These are phyloP conservation scores for Penicillium waksmanii DNA, from an alignment of 495 filamentous ascomycete genomes.

Conservation along the genomic window DNA sequence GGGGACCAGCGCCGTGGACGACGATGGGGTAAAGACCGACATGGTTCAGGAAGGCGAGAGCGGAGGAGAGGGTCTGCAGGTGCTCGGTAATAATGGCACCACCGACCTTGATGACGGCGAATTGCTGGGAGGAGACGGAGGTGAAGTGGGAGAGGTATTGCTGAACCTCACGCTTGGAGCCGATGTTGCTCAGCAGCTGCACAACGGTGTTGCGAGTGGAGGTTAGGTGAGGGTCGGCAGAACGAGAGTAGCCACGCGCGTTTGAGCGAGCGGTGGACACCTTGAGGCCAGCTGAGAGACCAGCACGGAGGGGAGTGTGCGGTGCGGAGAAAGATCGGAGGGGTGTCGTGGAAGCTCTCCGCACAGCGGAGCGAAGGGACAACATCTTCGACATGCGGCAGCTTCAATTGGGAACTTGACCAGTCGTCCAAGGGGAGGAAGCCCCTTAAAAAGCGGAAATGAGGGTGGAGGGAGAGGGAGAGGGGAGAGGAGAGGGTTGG, in stretches of 20 bases:
- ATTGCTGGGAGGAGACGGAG: constrained; percentile 95
- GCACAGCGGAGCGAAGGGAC: constrained; percentile 55
- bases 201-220: constrained; percentile 87
- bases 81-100: constrained; percentile 97
- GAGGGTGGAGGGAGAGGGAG: constrained; percentile 7
- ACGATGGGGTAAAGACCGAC: constrained; percentile 96
- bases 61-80: constrained; percentile 83
- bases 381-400: constrained; percentile 58
- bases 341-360: constrained; percentile 53
- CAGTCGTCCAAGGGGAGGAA: constrained; percentile 14
- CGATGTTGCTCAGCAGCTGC: constrained; percentile 93
- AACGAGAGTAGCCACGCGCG: constrained; percentile 50
- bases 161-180: constrained; percentile 95
- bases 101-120: constrained; percentile 98
- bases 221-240: constrained; percentile 50
- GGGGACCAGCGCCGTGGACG: constrained; percentile 94
- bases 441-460: constrained; percentile 21
- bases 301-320: constrained; percentile 37
- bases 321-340: constrained; percentile 54
- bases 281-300: constrained; percentile 26
- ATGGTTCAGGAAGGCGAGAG: constrained; percentile 90
- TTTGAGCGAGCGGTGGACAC: constrained; percentile 33
- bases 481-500: not conserved
- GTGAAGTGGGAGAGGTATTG: constrained; percentile 98
- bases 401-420: constrained; percentile 38